Percentiles rank a stretch among this genome's conserved stretches.
Conservation (phyloP, 768 basidiomycete genomes). For the Phylloporus sp. region DNA sequence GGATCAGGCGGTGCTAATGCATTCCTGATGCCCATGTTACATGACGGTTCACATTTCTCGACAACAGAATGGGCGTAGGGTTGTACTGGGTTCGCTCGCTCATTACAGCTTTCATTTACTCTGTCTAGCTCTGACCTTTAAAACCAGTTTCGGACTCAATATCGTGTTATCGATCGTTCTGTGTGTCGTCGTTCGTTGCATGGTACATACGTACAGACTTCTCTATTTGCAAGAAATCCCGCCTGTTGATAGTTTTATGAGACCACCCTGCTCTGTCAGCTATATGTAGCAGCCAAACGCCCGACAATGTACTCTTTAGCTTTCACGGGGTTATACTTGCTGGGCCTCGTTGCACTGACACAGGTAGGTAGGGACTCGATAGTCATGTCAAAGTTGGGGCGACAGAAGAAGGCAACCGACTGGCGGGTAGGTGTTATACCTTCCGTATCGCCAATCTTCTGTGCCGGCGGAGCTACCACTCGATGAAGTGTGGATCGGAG, state of each 20-base stretch:
- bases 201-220: no score
- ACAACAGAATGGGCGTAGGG: no score
- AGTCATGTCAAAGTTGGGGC: conserved; percentile 65
- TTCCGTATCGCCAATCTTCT: conserved; percentile 46
- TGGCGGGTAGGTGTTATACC: conserved; percentile 63
- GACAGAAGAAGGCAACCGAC: conserved; percentile 86
- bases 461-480: conserved; percentile 68
- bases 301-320: conserved; percentile 77
- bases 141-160: no score
- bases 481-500: conserved; percentile 78
- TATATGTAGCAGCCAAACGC: conserved; percentile 58
- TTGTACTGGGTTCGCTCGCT: no score
- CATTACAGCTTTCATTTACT: no score
- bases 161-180: no score
- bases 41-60: no score
- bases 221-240: neutral
- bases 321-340: conserved; percentile 66
- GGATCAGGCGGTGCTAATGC: no score
- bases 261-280: conserved; percentile 23
- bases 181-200: no score
- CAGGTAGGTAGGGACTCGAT: conserved; percentile 73
- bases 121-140: no score
- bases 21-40: no score
- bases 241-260: neutral
- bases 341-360: conserved; percentile 37